A percentile compares a stretch with the other conserved stretches of the same genome.
These are phyloP conservation scores for Paulownia fortunei DNA, from an alignment of 257 asterid genomes.

Conservation along the genomic window DNA sequence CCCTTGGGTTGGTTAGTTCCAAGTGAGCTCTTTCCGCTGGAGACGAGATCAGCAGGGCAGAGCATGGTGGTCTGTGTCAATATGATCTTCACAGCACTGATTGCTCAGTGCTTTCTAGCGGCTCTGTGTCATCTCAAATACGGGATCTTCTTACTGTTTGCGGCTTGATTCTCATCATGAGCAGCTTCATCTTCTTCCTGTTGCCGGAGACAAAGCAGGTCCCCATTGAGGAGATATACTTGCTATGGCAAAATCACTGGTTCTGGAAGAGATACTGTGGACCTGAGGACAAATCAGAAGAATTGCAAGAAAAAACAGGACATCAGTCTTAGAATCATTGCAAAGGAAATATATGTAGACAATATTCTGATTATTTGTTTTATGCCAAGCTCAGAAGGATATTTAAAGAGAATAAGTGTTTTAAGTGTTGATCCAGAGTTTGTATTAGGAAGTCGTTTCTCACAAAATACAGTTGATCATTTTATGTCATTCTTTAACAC, in stretches of 20 bases:
- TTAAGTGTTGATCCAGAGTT: not conserved
- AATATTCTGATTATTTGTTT: not conserved
- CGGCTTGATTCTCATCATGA: slow-evolving; percentile 60
- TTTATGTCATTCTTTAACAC: not conserved
- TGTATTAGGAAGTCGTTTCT: not conserved
- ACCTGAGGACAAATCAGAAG: slow-evolving; percentile 20
- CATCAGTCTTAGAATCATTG: not conserved
- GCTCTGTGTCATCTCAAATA: slow-evolving; percentile 67
- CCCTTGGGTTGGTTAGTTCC: slow-evolving; percentile 87
- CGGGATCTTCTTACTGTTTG: slow-evolving; percentile 74
- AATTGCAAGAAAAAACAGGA: not conserved
- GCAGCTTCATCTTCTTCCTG: slow-evolving; percentile 63
- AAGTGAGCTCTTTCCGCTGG: slow-evolving; percentile 78
- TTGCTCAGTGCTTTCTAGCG: slow-evolving; percentile 73
- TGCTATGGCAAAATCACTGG: slow-evolving; percentile 75
- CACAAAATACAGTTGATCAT: not conserved
- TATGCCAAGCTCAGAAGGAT: not conserved
- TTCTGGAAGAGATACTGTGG: slow-evolving; percentile 68
- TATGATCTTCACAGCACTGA: slow-evolving; percentile 77
- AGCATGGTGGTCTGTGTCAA: slow-evolving; percentile 78
- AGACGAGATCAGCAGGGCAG: slow-evolving; percentile 85
- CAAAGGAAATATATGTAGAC: not conserved
- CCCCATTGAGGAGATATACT: slow-evolving; percentile 77
- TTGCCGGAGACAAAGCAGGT: slow-evolving; percentile 89
- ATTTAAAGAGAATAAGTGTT: not conserved